Base-by-base conservation (phyloP, 2,329 filamentous ascomycete species). In the Botrytis hyacinthi region DNA sequence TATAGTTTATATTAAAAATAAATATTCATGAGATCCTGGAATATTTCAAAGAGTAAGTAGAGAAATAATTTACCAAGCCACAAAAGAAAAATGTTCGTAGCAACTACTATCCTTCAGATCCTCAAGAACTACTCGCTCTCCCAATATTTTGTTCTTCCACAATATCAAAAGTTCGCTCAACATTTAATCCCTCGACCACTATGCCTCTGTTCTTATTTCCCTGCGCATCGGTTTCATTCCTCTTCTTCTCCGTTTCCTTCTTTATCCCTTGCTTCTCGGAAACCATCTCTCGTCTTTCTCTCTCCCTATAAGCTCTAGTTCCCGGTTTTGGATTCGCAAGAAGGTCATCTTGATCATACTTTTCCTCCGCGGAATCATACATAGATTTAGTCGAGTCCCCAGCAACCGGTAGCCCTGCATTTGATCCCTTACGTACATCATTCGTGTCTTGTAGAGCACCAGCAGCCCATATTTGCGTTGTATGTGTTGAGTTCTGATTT, bases 301-400 rank as follows among this genome's bases (percentile, higher is more conserved):
- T 70, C 68, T 79, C 78, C 7, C 76, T 75, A 59, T 78, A 80
- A 35, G 75, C 76, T 18, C 77, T 44, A 1, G 76, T 77, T 5
- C 78, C 78, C 22, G 32, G 46, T 35, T 42, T 67, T 2, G n/a
- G 65, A 26, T 35, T 75, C 69, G 60, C 72, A 59, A 32, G 61
- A 66, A 37, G 32, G 14, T 60, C n/a, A 10, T 54, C 42, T 46
- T n/a, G 46, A 67, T 51, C 26, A 29, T 54, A 29, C 0, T 40
- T 22, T 1, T 29, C 65, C 1, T 68, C 35, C 9, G 10, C 62
- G 35, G 35, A 10, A 66, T 37, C 20, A 48, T 32, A 2, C 16
- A 1, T n/a, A n/a, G 10, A 14, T 32, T 1, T 9, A 5, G 32
- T 26, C 9, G 8, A 20, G 22, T 42, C 1, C 0, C 3, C 37